phyloP scores from a whole-genome alignment of 257 asterid species.

The Solanum phureja region DNA sequence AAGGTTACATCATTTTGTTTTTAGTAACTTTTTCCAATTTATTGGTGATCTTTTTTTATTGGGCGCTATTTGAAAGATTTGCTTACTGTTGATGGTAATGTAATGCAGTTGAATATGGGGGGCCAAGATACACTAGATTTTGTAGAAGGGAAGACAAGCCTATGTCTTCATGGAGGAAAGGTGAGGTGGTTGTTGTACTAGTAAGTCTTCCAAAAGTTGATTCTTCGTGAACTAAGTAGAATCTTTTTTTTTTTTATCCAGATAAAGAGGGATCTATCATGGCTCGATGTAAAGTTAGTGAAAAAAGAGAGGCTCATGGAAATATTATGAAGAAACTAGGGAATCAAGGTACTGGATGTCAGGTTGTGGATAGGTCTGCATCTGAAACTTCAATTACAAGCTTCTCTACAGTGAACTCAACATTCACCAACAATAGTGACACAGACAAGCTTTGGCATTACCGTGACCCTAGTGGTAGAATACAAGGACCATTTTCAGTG shows the following conservation, averaged over 20 bases:
- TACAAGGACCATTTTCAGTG: constrained; percentile 95
- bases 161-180: neutral
- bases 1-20: constrained; percentile 23
- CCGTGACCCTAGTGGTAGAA: constrained; percentile 84
- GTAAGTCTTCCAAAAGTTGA: neutral
- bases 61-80: neutral
- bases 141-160: neutral
- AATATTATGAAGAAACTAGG: constrained; percentile 23
- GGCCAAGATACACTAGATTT: neutral
- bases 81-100: neutral
- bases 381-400: constrained; percentile 36
- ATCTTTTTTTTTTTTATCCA: constrained; percentile 20
- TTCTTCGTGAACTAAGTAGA: constrained; percentile 8
- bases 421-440: constrained; percentile 36
- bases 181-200: neutral
- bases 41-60: neutral
- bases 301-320: constrained; percentile 27
- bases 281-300: constrained; percentile 17
- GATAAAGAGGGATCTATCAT: constrained; percentile 40
- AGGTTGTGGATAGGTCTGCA: constrained; percentile 28
- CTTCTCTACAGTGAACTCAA: constrained; percentile 19
- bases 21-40: neutral
- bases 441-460: constrained; percentile 86
- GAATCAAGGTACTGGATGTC: constrained; percentile 23
- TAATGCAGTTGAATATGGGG: constrained; percentile 3